Conservation (phyloP, 441 rosid genomes). For the Gossypium davidsonii region DNA sequence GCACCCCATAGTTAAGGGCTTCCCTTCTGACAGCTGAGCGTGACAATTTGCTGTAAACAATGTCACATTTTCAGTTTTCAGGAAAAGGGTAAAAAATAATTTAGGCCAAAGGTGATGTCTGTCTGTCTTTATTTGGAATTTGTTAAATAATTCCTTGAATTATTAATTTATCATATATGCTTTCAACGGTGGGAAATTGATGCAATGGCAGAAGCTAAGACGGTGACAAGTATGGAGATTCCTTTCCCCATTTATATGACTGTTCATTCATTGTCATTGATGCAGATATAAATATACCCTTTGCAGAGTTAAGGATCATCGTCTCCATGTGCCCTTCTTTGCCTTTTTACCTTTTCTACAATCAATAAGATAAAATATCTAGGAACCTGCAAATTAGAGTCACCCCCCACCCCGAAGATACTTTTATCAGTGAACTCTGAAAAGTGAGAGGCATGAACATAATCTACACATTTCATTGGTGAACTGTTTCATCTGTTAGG, state of each 20-base stretch:
- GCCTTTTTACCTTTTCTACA: neutral
- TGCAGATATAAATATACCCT: neutral
- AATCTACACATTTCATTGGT: neutral
- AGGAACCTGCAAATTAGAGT: neutral
- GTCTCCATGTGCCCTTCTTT: neutral
- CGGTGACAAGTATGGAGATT: constrained; percentile 6
- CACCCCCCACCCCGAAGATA: too few relatives aligned
- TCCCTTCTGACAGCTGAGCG: neutral
- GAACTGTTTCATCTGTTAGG: neutral
- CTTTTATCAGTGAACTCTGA: too few relatives aligned
- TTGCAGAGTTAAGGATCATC: neutral
- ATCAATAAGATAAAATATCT: neutral
- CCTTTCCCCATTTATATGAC: constrained; percentile 12
- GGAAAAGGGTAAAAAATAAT: neutral
- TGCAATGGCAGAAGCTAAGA: constrained; percentile 7
- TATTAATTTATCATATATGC: neutral
- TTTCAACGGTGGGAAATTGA: constrained; percentile 2
- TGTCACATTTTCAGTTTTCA: neutral
- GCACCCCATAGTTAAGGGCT: neutral
- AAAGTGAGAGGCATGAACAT: too few relatives aligned
- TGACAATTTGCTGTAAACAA: neutral
- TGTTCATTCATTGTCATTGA: neutral
- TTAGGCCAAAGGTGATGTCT: neutral
- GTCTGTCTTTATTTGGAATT: constrained; percentile 2
- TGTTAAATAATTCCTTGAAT: constrained; percentile 8